phyloP scores from a whole-genome alignment of 495 filamentous ascomycete genomes.

The Lepraria neglecta region DNA sequence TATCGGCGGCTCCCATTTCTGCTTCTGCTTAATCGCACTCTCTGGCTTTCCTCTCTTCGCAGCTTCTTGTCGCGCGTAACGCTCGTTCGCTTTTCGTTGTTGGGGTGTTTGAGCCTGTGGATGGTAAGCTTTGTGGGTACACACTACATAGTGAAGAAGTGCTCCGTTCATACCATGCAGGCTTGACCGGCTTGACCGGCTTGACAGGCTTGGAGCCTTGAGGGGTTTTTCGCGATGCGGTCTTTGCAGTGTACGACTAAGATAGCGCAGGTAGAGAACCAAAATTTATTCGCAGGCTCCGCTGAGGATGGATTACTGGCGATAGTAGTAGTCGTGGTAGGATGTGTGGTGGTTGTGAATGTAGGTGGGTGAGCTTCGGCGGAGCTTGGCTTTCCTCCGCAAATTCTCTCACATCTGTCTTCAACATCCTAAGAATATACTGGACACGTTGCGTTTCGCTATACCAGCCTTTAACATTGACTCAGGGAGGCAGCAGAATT shows the following conservation, averaged over 20 bases:
- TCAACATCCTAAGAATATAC: background rate
- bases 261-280: too few relatives aligned
- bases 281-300: too few relatives aligned
- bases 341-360: background rate
- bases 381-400: conserved; percentile 1
- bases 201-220: too few relatives aligned
- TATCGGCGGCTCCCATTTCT: conserved; percentile 68
- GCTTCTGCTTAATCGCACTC: conserved; percentile 57
- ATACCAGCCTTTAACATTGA: background rate
- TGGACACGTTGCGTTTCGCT: background rate
- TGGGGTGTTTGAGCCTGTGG: conserved; percentile 85
- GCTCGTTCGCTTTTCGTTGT: conserved; percentile 82
- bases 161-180: background rate
- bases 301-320: too few relatives aligned
- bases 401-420: background rate
- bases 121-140: background rate
- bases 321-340: too few relatives aligned
- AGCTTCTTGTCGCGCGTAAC: conserved; percentile 72
- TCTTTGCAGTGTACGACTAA: too few relatives aligned
- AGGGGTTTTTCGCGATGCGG: too few relatives aligned
- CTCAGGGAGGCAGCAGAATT: background rate
- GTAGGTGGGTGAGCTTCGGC: background rate
- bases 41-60: conserved; percentile 78
- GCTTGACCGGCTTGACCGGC: too few relatives aligned
- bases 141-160: too few relatives aligned